Evolutionary conservation across 192 early-diverging fungal species (phyloP).

Genomic region (Backusella westeae): DNA sequence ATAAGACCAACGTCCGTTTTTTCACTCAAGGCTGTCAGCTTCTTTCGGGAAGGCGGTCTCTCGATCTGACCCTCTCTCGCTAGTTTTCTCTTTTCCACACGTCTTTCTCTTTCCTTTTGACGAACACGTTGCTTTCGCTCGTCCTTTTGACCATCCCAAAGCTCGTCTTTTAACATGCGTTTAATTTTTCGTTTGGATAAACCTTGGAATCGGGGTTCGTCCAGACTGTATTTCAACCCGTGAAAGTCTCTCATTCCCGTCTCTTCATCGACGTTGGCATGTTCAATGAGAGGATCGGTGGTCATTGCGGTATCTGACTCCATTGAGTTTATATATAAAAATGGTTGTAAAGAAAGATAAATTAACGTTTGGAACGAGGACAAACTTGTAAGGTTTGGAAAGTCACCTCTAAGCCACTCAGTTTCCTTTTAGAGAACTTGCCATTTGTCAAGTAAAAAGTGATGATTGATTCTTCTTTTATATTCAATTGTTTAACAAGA

Average conservation of each 20-base stretch:
- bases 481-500: too few species aligned
- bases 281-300: neutral
- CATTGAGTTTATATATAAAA: neutral
- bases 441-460: neutral
- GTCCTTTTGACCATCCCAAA: constrained; percentile 49
- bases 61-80: constrained; percentile 38
- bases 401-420: neutral
- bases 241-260: neutral
- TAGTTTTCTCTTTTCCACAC: constrained; percentile 44
- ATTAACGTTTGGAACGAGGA: neutral
- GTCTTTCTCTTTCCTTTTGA: constrained; percentile 46
- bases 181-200: constrained; percentile 75
- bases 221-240: constrained; percentile 14
- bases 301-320: neutral
- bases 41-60: constrained; percentile 14
- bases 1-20: constrained; percentile 58
- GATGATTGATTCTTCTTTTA: neutral
- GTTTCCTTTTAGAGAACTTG: neutral
- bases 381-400: neutral
- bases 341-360: neutral
- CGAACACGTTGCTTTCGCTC: constrained; percentile 44
- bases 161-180: constrained; percentile 58
- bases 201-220: constrained; percentile 38
- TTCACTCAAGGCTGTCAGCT: neutral
- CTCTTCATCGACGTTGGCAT: neutral